Evolutionary conservation across 352 stramenopile species (phyloP).

Genomic region (Phytophthora fragariaefolia): DNA sequence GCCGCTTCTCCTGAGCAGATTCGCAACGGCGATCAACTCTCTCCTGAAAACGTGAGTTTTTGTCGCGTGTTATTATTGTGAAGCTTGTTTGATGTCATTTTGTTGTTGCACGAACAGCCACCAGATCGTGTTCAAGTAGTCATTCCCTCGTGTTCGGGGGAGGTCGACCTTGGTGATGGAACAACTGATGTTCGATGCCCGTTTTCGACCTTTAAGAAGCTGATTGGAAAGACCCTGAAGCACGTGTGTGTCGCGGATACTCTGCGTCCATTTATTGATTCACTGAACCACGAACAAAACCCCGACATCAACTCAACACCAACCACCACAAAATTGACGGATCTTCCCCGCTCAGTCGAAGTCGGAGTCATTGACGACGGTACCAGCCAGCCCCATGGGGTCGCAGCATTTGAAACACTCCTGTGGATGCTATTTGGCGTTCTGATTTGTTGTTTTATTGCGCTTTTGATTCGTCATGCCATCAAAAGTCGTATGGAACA

Average conservation of each 20-base stretch:
- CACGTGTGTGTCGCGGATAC: conserved; percentile 73
- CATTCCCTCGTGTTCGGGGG: conserved; percentile 76
- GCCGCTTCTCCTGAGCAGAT: conserved; percentile 76
- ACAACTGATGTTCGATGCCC: conserved; percentile 59
- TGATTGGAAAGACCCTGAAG: conserved; percentile 72
- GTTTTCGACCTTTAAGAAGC: conserved; percentile 70
- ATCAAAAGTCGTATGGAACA: conserved; percentile 29
- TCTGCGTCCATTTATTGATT: conserved; percentile 72
- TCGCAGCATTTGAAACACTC: conserved; percentile 26
- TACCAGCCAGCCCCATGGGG: conserved; percentile 2
- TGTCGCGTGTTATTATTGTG: conserved; percentile 2
- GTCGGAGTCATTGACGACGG: conserved; percentile 7
- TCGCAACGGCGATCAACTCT: conserved; percentile 62
- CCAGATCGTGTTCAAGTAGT: conserved; percentile 67
- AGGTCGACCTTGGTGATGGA: conserved; percentile 54
- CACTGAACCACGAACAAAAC: conserved; percentile 28
- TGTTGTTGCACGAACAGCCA: conserved; percentile 39
- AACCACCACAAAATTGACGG: conserved; percentile 7
- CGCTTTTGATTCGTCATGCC: conserved; percentile 37
- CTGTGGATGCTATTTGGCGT: conserved; percentile 50
- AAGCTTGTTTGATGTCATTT: conserved; percentile 1
- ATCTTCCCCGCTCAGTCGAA: conserved; percentile 12
- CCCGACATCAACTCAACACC: conserved; percentile 1
- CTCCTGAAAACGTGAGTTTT: conserved; percentile 53
- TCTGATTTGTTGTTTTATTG: conserved; percentile 51